Percentiles rank a stretch among this genome's conserved stretches.
phyloP scores from a whole-genome alignment of 345 rosid genomes.

The Eucalyptus cladocalyx region DNA sequence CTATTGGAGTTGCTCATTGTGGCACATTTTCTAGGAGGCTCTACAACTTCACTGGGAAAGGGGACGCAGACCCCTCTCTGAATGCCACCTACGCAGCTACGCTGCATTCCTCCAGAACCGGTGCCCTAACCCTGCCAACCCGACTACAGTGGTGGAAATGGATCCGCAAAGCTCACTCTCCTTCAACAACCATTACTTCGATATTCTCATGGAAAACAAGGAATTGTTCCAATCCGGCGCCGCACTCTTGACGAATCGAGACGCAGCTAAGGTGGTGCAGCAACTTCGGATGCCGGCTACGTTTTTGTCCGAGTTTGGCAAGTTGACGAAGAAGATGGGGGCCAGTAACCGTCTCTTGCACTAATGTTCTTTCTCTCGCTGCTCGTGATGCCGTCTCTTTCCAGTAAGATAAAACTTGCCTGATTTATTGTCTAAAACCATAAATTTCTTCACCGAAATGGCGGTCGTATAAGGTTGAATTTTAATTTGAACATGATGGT shows the following conservation, averaged over 20 bases:
- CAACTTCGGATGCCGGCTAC: too few species aligned
- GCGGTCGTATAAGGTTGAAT: not conserved
- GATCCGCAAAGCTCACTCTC: not conserved
- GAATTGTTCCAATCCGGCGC: slow-evolving; percentile 15
- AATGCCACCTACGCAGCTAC: not conserved
- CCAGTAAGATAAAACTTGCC: not conserved
- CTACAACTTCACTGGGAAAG: not conserved
- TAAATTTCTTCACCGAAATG: not conserved
- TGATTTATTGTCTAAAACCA: not conserved
- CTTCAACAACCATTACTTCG: slow-evolving; percentile 9
- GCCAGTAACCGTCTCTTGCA: not conserved
- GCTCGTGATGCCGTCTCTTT: not conserved
- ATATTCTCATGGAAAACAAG: not conserved
- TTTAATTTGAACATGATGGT: not conserved
- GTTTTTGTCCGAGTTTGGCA: too few species aligned
- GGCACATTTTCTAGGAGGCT: not conserved
- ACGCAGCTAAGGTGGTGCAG: too few species aligned
- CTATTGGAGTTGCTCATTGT: not conserved
- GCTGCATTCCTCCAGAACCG: not conserved
- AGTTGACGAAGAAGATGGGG: too few species aligned
- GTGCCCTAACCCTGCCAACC: not conserved
- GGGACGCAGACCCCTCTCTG: not conserved
- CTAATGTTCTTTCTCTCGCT: not conserved
- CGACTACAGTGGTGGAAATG: not conserved
- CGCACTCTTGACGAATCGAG: not conserved